Conservation (phyloP, 2,329 filamentous ascomycete species). For the Epichloe hybrida region DNA sequence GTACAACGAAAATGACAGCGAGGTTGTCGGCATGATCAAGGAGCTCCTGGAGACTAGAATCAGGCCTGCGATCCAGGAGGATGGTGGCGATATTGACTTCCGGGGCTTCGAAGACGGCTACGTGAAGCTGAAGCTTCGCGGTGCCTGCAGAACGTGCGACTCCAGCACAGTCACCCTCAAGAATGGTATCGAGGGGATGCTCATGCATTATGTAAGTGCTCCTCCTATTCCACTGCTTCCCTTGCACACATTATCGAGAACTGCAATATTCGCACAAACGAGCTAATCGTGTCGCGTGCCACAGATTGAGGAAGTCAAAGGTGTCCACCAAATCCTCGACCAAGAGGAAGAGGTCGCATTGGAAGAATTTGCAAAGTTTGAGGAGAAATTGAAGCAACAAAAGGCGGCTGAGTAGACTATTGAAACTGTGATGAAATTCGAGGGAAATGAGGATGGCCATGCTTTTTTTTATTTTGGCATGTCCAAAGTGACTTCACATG, state of each 20-base stretch:
- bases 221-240: background rate
- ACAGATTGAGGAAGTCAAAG: constrained; percentile 90
- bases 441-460: too few relatives aligned
- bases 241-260: background rate
- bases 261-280: background rate
- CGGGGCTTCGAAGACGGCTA: constrained; percentile 72
- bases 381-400: constrained; percentile 59
- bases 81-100: constrained; percentile 95
- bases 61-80: constrained; percentile 89
- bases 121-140: constrained; percentile 76
- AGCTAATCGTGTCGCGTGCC: background rate
- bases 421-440: background rate
- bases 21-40: constrained; percentile 97
- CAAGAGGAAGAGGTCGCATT: constrained; percentile 81
- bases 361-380: constrained; percentile 85
- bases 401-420: constrained; percentile 22
- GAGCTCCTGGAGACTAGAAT: constrained; percentile 92
- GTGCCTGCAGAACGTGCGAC: constrained; percentile 90
- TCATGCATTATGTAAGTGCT: constrained; percentile 82
- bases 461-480: background rate
- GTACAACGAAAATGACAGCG: constrained; percentile 82
- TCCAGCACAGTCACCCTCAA: constrained; percentile 93
- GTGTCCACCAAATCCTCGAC: constrained; percentile 80
- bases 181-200: constrained; percentile 96
- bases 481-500: background rate